Base-by-base conservation (phyloP, 352 stramenopile species). In the Pythium chondricola region DNA sequence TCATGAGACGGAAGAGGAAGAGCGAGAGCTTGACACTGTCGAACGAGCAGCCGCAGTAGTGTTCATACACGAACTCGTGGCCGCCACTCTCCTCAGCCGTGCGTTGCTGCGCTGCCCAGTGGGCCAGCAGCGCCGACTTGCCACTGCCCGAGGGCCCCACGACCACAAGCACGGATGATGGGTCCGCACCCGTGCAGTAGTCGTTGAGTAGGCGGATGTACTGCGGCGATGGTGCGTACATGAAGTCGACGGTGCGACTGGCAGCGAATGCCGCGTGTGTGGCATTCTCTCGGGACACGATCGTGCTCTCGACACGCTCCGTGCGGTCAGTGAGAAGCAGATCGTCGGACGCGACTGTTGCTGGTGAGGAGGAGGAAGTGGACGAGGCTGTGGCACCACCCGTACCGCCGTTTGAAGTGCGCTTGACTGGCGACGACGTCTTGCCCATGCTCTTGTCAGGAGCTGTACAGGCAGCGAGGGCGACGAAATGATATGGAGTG, bases 1-100 rank as follows among this genome's bases (percentile, higher is more conserved):
- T 67, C 77, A 93, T 91, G 47, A 89, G 74, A 22, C 82, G 72
- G 52, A 88, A 92, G 20, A 92, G 66, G 57, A 89, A 87, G 35
- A 88, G 56, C 41, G 81, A 86, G 13, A 92, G 61, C 50, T 89
- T 87, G 45, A 93, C 76, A 43, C 74, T 88, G 52, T 93, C 82
- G 48, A 85, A 93, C 16, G 82, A 91, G 48, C 82, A 89, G 10
- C 82, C 82, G 11, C 63, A 57, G 43, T 89, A 89, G 61, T 93
- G 82, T 31, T 90, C 71, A 43, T 88, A 89, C 48, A 93, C 85
- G 37, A 91, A 63, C 50, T 90, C 79, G 21, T 70, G 59, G 1
- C 48, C 52, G 21, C 48, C 48, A 2, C 50, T 60, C 21, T 65
- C 58, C 2, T 62, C 52, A 14, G 56, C 67, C 10, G 47, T 27